These are phyloP conservation scores for Elongisporangium anandrum DNA, from an alignment of 352 stramenopile genomes.

Conservation along the genomic window DNA sequence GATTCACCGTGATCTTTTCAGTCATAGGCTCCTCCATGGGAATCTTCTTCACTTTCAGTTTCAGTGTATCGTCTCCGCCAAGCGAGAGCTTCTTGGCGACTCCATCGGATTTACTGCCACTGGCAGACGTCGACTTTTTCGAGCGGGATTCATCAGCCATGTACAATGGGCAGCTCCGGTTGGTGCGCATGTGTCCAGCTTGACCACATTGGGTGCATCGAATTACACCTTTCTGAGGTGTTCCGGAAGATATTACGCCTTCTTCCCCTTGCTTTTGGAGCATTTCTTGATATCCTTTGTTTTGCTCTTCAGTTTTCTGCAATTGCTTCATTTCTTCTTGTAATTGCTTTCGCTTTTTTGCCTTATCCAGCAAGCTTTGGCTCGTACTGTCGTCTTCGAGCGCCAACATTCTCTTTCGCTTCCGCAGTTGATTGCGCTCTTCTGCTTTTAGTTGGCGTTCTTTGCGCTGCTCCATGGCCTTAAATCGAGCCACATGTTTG, in stretches of 20 bases:
- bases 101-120: slow-evolving; percentile 10
- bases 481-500: slow-evolving; percentile 60
- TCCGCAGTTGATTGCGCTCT: slow-evolving; percentile 69
- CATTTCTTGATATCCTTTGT: slow-evolving; percentile 82
- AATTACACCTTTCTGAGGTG: slow-evolving; percentile 56
- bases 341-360: slow-evolving; percentile 77
- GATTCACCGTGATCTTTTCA: slow-evolving; percentile 72
- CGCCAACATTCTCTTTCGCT: slow-evolving; percentile 73
- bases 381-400: slow-evolving; percentile 52
- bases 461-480: slow-evolving; percentile 72
- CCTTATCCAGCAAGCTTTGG: slow-evolving; percentile 61
- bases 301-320: slow-evolving; percentile 76
- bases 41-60: slow-evolving; percentile 4
- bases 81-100: neutral
- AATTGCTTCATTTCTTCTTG: slow-evolving; percentile 85
- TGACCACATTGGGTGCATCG: slow-evolving; percentile 81
- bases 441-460: slow-evolving; percentile 67
- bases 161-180: slow-evolving; percentile 77
- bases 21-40: slow-evolving; percentile 9
- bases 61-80: neutral
- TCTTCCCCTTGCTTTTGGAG: slow-evolving; percentile 69
- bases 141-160: slow-evolving; percentile 58
- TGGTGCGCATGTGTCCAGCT: slow-evolving; percentile 79
- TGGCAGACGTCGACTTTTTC: slow-evolving; percentile 20
- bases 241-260: slow-evolving; percentile 19